Evolutionary conservation across 2,329 filamentous ascomycete species (phyloP).

Genomic region (Penicillium sp.): DNA sequence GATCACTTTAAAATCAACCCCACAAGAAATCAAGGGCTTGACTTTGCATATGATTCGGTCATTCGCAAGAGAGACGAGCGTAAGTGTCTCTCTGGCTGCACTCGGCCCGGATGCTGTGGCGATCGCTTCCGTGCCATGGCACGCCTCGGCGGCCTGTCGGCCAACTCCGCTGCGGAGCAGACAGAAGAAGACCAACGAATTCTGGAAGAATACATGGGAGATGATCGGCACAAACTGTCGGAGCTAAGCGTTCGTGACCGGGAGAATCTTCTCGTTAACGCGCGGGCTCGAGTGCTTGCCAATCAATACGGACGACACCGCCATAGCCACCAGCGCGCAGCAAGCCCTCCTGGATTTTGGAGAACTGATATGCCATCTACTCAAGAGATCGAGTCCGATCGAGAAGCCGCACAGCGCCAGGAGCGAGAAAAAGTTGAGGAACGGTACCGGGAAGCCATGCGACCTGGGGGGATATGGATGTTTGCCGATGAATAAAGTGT

Average conservation of each 20-base stretch:
- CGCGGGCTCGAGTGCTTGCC: conserved; percentile 65
- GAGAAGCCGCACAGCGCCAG: conserved; percentile 57
- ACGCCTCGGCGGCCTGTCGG: conserved; percentile 31
- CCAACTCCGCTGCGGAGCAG: conserved; percentile 15
- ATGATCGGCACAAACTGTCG: conserved; percentile 31
- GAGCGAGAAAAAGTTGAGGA: conserved; percentile 63
- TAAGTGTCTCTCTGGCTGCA: conserved; percentile 67
- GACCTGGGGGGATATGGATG: conserved; percentile 66
- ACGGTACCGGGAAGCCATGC: conserved; percentile 75
- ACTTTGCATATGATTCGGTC: conserved; percentile 68
- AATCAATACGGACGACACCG: conserved; percentile 72
- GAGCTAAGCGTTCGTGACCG: conserved; percentile 57
- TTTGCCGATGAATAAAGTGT: conserved; percentile 73
- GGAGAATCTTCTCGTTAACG: conserved; percentile 64
- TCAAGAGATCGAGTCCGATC: conserved; percentile 66
- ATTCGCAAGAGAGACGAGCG: conserved; percentile 65
- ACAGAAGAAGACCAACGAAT: conserved; percentile 25
- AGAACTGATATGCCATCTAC: conserved; percentile 81
- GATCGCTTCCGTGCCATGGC: conserved; percentile 64
- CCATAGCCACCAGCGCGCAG: conserved; percentile 63
- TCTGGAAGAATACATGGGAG: conserved; percentile 52
- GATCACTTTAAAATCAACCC: conserved; percentile 82
- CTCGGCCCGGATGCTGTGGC: conserved; percentile 69
- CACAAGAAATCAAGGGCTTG: conserved; percentile 60
- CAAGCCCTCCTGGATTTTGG: conserved; percentile 85